phyloP scores from a whole-genome alignment of 495 filamentous ascomycete genomes.

The Hypomontagnella submonticulosa region DNA sequence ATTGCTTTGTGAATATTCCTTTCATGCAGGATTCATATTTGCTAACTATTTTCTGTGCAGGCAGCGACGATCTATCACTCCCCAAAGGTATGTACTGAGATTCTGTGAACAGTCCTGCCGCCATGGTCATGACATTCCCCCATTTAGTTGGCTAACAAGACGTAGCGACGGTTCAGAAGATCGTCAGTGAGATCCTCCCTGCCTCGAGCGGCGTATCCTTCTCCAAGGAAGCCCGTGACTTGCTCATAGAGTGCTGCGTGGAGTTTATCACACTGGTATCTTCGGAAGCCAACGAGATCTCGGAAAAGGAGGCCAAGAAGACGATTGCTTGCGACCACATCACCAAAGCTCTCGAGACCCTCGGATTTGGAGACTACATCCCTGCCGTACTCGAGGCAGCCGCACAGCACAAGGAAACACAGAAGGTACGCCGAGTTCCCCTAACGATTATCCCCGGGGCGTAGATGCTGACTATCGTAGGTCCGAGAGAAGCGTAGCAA shows the following conservation, averaged over 20 bases:
- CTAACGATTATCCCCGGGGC: neutral
- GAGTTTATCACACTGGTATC: slow-evolving; percentile 99
- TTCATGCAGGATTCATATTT: slow-evolving; percentile 5
- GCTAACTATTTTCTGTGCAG: slow-evolving; percentile 57
- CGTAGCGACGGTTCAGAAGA: slow-evolving; percentile 95
- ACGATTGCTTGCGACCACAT: slow-evolving; percentile 98
- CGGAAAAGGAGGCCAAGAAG: slow-evolving; percentile 98
- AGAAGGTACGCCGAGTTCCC: slow-evolving; percentile 73
- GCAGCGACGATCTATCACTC: slow-evolving; percentile 90
- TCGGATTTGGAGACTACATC: slow-evolving; percentile 93
- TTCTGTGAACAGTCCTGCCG: too few relatives aligned
- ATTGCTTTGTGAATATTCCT: neutral
- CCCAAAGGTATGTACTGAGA: slow-evolving; percentile 88
- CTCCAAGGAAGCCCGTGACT: slow-evolving; percentile 91
- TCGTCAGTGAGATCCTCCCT: slow-evolving; percentile 91
- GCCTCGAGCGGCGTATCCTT: slow-evolving; percentile 73
- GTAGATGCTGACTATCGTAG: slow-evolving; percentile 58
- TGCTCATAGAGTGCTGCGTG: slow-evolving; percentile 98
- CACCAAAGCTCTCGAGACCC: slow-evolving; percentile 86
- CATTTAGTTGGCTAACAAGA: slow-evolving; percentile 10
- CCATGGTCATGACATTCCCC: slow-evolving; percentile 1
- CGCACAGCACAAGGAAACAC: slow-evolving; percentile 88
- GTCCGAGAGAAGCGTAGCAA: slow-evolving; percentile 95
- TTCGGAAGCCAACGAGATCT: slow-evolving; percentile 97
- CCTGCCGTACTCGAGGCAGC: slow-evolving; percentile 86